Base-by-base conservation (phyloP, 345 rosid species). In the Eucalyptus albens region DNA sequence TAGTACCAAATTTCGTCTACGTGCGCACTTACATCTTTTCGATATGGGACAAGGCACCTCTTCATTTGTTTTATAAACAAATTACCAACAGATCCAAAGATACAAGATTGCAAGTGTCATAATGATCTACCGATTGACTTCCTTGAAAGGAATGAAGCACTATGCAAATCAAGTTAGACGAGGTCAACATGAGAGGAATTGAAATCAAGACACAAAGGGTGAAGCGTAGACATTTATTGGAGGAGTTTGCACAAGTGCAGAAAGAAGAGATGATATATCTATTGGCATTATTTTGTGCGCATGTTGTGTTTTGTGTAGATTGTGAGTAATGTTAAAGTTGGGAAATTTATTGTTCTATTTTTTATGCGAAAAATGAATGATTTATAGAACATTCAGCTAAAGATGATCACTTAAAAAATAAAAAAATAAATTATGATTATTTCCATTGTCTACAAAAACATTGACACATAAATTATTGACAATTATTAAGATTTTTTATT, bases 101-200 rank as follows among this genome's bases (percentile, higher is more conserved):
- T 59, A 59, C n/a, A 60, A 60, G 56, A 53, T 53, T 53, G 56
- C 56, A 53, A 19, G 56, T 53, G 56, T 53, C 56, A 19, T 53
- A 19, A 53, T 53, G 56, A 53, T 19, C 4, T 0, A 53, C 56
- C 0, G 4, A 60, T 26, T 1, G 0, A 60, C 16, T 24, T 60
- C 31, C 15, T 60, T 27, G 31, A 26, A 60, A 60, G 8, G n/a
- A 60, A 60, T 60, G 3, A 60, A 60, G n/a, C 69, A 27, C 31
- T 60, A 26, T 12, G 15, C n/a, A 29, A 60, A 27, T 27, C 8
- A 27, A 60, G 31, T 27, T 29, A 11, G 15, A 26, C 3, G 15
- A 60, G 69, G 69, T 6, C 15, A 0, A 27, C 31, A 2, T 26
- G 31, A 12, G 31, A 27, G 15, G 15, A 60, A 4, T 2, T 24